Evolutionary conservation across 2,329 filamentous ascomycete genomes (phyloP), one percentile per base, ranked within the genome.

Genomic region (Hypoxylon sp.): DNA sequence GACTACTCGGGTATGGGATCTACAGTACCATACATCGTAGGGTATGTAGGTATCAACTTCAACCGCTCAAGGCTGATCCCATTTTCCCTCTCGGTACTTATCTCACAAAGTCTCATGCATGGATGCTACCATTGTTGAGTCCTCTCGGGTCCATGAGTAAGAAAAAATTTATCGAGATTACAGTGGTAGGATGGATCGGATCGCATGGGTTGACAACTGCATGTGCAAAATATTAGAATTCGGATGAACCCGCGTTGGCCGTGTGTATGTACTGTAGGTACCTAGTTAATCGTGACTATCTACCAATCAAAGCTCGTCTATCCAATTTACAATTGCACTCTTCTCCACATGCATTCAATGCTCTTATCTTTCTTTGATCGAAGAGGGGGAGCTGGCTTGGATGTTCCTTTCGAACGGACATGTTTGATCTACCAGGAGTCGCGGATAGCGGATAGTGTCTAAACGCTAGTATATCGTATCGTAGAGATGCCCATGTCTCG

Each of bases 101-200:
- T 9, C 29, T 8, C 29, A 31, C 8, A 31, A 31, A 5, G 29
- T 31, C 29, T 31, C 29, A 31, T 31, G 29, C 29, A 26, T 26
- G 26, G 4, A 31, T 31, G 29, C 29, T 9, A 31, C 9, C n/a
- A 46, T 46, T 5, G 14, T 44, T 13, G 19, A 44, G 39, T 17
- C 5, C 53, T 33, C 46, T 6, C 11, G 5, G 17, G 39, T 31
- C 35, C 31, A 60, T 42, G 42, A 42, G 44, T 24, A 39, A 31
- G 35, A 59, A 53, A 53, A 37, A 42, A 48, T 63, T 59, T 68
- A 70, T 68, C 62, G 61, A 70, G 65, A 72, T 72, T 72, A 59
- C 53, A 24, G 63, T 60, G 67, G 50, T 58, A 63, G n/a, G 50
- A 56, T 66, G 58, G 42, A 64, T 68, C 58, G 58, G 48, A 59